Conservation (phyloP, 345 rosid genomes). For the Pelargonium nanum region DNA sequence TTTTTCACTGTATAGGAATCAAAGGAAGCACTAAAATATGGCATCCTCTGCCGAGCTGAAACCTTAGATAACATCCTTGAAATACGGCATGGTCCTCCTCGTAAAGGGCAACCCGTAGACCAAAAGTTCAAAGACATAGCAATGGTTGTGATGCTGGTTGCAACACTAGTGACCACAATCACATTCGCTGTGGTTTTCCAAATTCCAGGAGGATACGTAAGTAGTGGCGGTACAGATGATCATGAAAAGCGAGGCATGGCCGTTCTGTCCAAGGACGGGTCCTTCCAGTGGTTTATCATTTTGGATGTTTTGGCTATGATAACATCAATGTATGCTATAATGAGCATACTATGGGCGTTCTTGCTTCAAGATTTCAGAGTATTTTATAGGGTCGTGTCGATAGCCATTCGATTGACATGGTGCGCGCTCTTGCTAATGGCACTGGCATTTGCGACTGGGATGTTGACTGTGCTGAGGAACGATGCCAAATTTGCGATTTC, state of each 20-base stretch:
- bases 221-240: background rate
- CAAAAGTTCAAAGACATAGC: background rate
- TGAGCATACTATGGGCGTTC: constrained; percentile 7
- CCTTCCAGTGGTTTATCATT: constrained; percentile 13
- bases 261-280: background rate
- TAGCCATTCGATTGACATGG: constrained; percentile 5
- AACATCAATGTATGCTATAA: constrained; percentile 10
- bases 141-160: constrained; percentile 14
- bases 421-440: constrained; percentile 14
- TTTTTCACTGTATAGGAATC: too few species aligned
- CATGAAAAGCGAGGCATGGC: background rate
- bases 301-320: constrained; percentile 7
- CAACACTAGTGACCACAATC: constrained; percentile 15
- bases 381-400: background rate
- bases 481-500: too few species aligned
- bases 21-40: too few species aligned
- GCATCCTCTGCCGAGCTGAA: background rate
- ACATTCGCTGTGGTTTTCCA: constrained; percentile 14
- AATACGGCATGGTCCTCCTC: background rate
- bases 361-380: background rate
- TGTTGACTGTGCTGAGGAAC: constrained; percentile 3
- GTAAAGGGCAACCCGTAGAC: too few species aligned
- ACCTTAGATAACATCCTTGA: background rate
- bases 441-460: constrained; percentile 10
- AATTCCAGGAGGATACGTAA: constrained; percentile 10